Base-by-base conservation (phyloP, 352 stramenopile species). In the Globisporangium yorkense region DNA sequence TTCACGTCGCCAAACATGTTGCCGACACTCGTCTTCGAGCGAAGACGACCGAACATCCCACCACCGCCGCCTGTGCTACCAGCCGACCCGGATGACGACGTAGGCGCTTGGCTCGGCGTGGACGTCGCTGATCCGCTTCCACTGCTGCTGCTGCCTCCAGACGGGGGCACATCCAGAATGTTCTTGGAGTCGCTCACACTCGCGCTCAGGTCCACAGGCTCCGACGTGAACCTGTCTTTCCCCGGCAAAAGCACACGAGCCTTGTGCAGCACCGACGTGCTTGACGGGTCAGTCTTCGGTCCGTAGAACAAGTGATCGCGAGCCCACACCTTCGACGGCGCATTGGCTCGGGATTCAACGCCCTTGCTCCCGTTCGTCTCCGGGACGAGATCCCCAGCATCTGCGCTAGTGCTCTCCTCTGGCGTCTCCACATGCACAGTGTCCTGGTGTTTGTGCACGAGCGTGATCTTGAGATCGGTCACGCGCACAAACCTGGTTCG, bases 251-350 rank as follows among this genome's bases (percentile, higher is more conserved):
- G 48, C 15, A 61, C 60, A 18, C 77, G 72, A 33, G 62, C 66
- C 2, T 62, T 66, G 43, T 90, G 80, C 13, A 90, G 75, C 52
- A 90, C 80, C 16, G 72, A 83, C 2, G 71, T 66, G 27, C 74
- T 84, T 10, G 77, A 74, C 0, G 74, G 68, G 33, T 88, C 80
- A 37, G 66, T 78, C 65, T 88, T 87, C 0, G 77, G 77, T 0
- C 77, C 80, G 50, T 85, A 88, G 40, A 88, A 88, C 29, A 87
- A 61, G 52, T 90, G 80, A 15, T 77, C 74, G 51, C 68, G 75
- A 18, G 75, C 75, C 75, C 75, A 88, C 66, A 8, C 58, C 27
- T 13, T 69, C 57, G 5, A 55, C 16, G 46, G 62, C 43, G 9
- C 45, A 31, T 56, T 13, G 49, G 18, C 37, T 7, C 37, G 37